phyloP scores from a whole-genome alignment of 495 filamentous ascomycete species.

The Neurospora sp. region DNA sequence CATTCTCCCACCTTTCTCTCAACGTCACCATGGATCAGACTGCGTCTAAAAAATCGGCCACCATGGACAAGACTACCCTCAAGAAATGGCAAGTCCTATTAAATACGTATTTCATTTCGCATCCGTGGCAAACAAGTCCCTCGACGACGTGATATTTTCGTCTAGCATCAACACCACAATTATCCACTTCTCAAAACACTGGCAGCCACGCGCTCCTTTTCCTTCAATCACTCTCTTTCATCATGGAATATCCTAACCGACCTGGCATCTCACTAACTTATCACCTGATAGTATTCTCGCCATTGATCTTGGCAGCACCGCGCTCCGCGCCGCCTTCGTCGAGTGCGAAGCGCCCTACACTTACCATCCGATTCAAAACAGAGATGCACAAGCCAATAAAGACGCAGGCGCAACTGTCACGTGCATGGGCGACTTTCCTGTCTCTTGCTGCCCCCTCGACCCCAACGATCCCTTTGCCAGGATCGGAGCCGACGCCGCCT shows the following conservation, averaged over 20 bases:
- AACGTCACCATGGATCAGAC: background rate
- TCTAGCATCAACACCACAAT: background rate
- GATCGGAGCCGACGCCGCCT: background rate
- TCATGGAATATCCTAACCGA: background rate
- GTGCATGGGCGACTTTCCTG: slow-evolving; percentile 1
- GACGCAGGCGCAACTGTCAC: background rate
- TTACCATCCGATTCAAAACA: background rate
- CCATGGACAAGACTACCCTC: background rate
- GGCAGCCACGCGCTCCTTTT: background rate
- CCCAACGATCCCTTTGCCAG: background rate
- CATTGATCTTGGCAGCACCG: background rate
- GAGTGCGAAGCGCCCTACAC: background rate
- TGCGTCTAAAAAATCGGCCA: background rate
- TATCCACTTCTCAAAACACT: background rate
- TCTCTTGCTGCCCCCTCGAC: background rate
- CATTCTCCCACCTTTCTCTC: background rate
- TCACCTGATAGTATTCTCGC: background rate
- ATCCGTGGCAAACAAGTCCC: background rate
- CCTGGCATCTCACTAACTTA: background rate
- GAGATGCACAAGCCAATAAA: background rate
- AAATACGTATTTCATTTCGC: background rate
- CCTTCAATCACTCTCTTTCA: background rate
- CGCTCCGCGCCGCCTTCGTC: background rate
- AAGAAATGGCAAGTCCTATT: background rate
- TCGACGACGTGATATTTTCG: background rate